Evolutionary conservation across 2,329 filamentous ascomycete species (phyloP).

Genomic region (Raffaelea ambrosiae): DNA sequence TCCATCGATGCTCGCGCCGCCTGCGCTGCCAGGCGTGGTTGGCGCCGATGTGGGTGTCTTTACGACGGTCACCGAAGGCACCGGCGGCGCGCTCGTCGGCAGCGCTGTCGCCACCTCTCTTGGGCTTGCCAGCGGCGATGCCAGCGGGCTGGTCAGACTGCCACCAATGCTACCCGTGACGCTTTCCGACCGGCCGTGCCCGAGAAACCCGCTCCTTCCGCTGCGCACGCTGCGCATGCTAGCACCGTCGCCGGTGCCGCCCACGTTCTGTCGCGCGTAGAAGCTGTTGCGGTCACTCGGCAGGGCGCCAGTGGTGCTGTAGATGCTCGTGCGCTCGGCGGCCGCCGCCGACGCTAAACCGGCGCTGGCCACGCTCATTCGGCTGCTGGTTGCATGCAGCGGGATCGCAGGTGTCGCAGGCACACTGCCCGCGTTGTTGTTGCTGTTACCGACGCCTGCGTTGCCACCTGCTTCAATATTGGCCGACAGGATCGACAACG

Average conservation of each 20-base stretch:
- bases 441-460: conserved; percentile 1
- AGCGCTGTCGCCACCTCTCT: conserved; percentile 2
- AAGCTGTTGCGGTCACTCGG: conserved; percentile 73
- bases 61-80: neutral
- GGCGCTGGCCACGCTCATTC: conserved; percentile 16
- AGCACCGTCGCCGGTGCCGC: conserved; percentile 51
- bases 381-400: conserved; percentile 40
- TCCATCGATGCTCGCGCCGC: neutral
- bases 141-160: conserved; percentile 48
- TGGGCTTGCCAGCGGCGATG: conserved; percentile 45
- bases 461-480: conserved; percentile 47
- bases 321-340: conserved; percentile 68
- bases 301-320: conserved; percentile 63
- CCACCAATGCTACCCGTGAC: conserved; percentile 66
- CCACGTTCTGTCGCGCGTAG: conserved; percentile 44
- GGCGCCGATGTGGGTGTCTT: neutral
- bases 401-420: conserved; percentile 31
- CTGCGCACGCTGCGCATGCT: conserved; percentile 79
- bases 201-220: conserved; percentile 67
- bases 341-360: conserved; percentile 15
- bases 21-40: neutral
- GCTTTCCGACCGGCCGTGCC: conserved; percentile 75
- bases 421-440: conserved; percentile 13
- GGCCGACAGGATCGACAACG: conserved; percentile 67
- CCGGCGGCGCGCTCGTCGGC: neutral